Base-by-base conservation (phyloP, 306 rosid species). In the Ochetophila trinervis region DNA sequence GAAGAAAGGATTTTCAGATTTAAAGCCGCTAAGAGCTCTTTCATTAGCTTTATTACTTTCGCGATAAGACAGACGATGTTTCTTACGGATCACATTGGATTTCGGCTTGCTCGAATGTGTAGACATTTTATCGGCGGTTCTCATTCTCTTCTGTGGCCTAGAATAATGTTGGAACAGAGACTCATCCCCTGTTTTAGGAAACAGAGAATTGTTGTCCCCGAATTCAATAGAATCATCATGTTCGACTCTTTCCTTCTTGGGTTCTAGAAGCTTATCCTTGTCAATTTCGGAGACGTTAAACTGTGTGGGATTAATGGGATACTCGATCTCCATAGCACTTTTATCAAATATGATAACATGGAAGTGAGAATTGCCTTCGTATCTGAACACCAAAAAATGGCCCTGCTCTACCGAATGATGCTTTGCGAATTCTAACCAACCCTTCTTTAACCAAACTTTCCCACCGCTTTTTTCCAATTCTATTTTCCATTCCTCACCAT, bases 351-450 rank as follows among this genome's bases (percentile, higher is more conserved):
- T 66, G 37, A 37, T 2, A 36, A 77, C 73, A 14, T 14, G 20
- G 8, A 80, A 80, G 9, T 42, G 5, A 34, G 73, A 76, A 5
- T 76, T 58, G 40, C 70, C 78, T 34, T 59, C 59, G 17, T 76
- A 68, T 63, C 63, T 52, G 10, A 76, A 75, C 10, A 17, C n/a
- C 1, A 80, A 19, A 0, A 63, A 19, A 53, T 58, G 35, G 4
- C 78, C 73, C 2, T 0, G 6, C 8, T 8, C 22, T 6, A 80
- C 3, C 4, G 66, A 64, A 36, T 64, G 53, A 22, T 57, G 67
- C 10, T 16, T 2, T 0, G 32, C 40, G 37, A 80, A 80, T 1
- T 66, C 52, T 23, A 13, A 37, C 84, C 84, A 76, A 19, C 79
- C 76, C 45, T 59, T 69, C 0, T 49, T 32, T 9, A 78, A 65